These are phyloP conservation scores for Oryza glumipatula DNA, from an alignment of 176 grass and related monocot genomes.

Conservation along the genomic window DNA sequence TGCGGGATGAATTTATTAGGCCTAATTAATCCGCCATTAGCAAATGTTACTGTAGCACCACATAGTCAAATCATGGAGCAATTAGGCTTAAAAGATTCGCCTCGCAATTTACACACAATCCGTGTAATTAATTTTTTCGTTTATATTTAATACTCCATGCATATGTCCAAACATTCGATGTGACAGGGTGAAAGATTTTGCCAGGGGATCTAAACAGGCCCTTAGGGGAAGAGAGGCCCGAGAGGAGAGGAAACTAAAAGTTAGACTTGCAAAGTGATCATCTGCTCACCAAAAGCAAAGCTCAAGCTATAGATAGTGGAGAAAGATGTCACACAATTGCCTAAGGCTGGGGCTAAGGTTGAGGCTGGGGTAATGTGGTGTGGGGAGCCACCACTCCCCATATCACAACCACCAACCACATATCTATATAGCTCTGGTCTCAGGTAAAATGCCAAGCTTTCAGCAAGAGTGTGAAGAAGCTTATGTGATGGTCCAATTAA, in stretches of 20 bases:
- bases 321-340: slow-evolving; percentile 47
- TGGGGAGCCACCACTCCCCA: slow-evolving; percentile 56
- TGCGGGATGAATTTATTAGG: too few relatives aligned
- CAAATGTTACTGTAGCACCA: too few relatives aligned
- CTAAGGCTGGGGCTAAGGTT: slow-evolving; percentile 39
- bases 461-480: slow-evolving; percentile 14
- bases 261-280: slow-evolving; percentile 38
- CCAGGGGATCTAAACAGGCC: too few relatives aligned
- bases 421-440: slow-evolving; percentile 25
- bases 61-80: too few relatives aligned
- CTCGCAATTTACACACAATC: too few relatives aligned
- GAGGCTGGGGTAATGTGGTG: slow-evolving; percentile 25
- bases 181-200: too few relatives aligned
- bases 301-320: slow-evolving; percentile 44
- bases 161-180: too few relatives aligned
- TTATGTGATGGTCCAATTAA: not conserved
- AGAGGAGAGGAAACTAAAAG: slow-evolving; percentile 24
- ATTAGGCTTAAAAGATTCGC: too few relatives aligned
- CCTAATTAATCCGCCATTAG: too few relatives aligned
- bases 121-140: too few relatives aligned
- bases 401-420: slow-evolving; percentile 41
- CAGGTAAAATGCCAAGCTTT: slow-evolving; percentile 37
- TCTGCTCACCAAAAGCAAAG: slow-evolving; percentile 27
- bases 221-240: not conserved
- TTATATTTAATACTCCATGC: too few relatives aligned